A percentile compares a stretch with the other conserved stretches of the same genome.
Conservation (phyloP, 2,329 filamentous ascomycete species). For the Sporothrix sp. region DNA sequence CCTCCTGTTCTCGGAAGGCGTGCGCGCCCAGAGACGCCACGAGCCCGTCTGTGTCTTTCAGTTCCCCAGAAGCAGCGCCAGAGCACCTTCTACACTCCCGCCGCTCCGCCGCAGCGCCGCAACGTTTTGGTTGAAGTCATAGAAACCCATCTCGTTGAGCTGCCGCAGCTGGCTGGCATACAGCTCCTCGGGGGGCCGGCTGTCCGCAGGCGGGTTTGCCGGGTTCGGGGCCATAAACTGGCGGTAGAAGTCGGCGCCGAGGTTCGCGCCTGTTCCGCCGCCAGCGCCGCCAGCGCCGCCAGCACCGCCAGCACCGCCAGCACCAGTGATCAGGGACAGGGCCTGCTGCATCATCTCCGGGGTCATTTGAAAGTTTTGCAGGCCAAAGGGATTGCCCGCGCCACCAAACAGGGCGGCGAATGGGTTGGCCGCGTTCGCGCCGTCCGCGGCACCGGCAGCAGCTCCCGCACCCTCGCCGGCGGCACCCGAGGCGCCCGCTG, state of each 20-base stretch:
- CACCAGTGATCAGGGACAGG: slow-evolving; percentile 37
- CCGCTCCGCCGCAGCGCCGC: slow-evolving; percentile 78
- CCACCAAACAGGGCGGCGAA: slow-evolving; percentile 37
- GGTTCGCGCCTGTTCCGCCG: slow-evolving; percentile 21
- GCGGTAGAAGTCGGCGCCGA: too few species aligned
- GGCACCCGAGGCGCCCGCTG: background rate
- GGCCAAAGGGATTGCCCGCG: background rate
- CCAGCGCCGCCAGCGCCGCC: slow-evolving; percentile 27
- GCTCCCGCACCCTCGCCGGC: slow-evolving; percentile 16
- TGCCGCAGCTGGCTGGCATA: slow-evolving; percentile 86
- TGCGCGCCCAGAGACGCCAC: too few species aligned
- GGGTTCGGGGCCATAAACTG: background rate
- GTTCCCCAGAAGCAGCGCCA: slow-evolving; percentile 57
- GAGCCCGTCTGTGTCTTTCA: too few species aligned
- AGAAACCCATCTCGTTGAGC: slow-evolving; percentile 98
- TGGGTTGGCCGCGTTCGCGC: slow-evolving; percentile 22
- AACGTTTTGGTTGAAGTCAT: slow-evolving; percentile 89
- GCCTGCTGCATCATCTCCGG: slow-evolving; percentile 48
- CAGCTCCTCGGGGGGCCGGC: slow-evolving; percentile 81
- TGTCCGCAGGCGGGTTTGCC: slow-evolving; percentile 57
- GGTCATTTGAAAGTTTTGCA: slow-evolving; percentile 31
- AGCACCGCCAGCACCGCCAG: slow-evolving; percentile 27
- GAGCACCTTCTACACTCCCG: slow-evolving; percentile 86
- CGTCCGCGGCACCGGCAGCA: slow-evolving; percentile 16
- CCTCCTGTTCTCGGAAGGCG: too few species aligned